phyloP scores from a whole-genome alignment of 768 basidiomycete species.

The Tulasnella sp. region DNA sequence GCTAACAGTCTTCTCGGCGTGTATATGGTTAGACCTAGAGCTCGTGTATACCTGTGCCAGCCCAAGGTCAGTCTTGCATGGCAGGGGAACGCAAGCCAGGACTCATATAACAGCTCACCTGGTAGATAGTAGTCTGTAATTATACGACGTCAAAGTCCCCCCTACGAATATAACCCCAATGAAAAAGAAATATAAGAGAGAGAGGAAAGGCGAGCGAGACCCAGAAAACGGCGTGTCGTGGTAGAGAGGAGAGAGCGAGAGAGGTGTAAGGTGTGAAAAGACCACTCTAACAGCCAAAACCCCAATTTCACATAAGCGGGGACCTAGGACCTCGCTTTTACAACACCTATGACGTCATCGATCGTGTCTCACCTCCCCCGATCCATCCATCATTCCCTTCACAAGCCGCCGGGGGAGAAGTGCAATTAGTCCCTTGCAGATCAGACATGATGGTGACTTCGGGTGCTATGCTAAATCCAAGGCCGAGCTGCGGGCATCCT shows the following conservation, averaged over 20 bases:
- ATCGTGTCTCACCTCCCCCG: not conserved
- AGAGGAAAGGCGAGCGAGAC: not conserved
- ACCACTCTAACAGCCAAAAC: constrained; percentile 8
- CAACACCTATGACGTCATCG: not conserved
- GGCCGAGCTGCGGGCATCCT: too few species aligned
- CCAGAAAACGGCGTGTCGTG: not conserved
- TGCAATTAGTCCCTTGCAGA: not conserved
- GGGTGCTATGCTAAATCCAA: too few species aligned
- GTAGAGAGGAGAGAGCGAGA: not conserved
- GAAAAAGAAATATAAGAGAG: not conserved
- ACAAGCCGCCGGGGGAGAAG: not conserved
- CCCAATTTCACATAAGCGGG: not conserved
- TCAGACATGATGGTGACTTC: too few species aligned
- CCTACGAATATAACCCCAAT: not conserved
- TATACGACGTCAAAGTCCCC: too few species aligned
- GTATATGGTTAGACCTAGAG: not conserved
- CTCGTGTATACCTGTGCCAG: not conserved
- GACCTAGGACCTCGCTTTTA: not conserved
- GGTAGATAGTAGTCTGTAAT: not conserved
- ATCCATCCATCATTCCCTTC: not conserved
- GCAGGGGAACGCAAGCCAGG: too few species aligned
- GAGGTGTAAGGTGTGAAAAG: constrained; percentile 2
- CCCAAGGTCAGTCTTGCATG: not conserved
- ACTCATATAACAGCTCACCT: not conserved
- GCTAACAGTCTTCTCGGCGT: not conserved